Percentiles rank a stretch among this genome's conserved stretches.
phyloP scores from a whole-genome alignment of 2,329 filamentous ascomycete species.

The Alternaria incomplexa region DNA sequence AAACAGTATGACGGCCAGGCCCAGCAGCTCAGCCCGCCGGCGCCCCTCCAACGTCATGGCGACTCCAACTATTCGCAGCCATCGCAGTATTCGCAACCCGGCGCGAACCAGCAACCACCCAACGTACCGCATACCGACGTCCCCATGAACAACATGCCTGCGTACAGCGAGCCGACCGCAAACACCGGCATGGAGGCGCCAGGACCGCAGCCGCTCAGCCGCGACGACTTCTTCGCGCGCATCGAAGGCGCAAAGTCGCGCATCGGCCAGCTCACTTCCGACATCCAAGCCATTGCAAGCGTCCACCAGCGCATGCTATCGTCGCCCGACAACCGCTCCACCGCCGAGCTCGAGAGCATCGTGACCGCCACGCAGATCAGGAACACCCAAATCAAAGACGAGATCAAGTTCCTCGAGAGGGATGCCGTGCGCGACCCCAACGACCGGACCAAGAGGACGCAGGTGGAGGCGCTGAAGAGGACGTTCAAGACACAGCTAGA shows the following conservation, averaged over 20 bases:
- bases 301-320: constrained; percentile 75
- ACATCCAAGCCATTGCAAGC: constrained; percentile 70
- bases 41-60: constrained; percentile 41
- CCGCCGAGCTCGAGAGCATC: constrained; percentile 67
- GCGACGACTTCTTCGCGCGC: constrained; percentile 72
- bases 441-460: constrained; percentile 71
- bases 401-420: constrained; percentile 76
- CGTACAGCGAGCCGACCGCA: neutral
- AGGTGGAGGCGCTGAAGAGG: constrained; percentile 72
- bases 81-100: constrained; percentile 43
- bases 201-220: constrained; percentile 58
- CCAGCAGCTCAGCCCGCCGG: constrained; percentile 29
- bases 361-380: constrained; percentile 67
- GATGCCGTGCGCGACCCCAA: constrained; percentile 70
- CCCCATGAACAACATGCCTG: constrained; percentile 12
- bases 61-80: constrained; percentile 49
- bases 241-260: constrained; percentile 71
- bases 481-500: constrained; percentile 75
- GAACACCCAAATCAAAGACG: constrained; percentile 72
- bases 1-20: constrained; percentile 32
- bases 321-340: constrained; percentile 63
- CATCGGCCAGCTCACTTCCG: constrained; percentile 69
- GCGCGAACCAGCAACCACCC: constrained; percentile 27
- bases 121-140: constrained; percentile 25
- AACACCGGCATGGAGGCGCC: constrained; percentile 60